Evolutionary conservation across 805 yeast species (phyloP), one percentile per base, ranked within the genome.

Genomic region (Suhomyces prunicola): DNA sequence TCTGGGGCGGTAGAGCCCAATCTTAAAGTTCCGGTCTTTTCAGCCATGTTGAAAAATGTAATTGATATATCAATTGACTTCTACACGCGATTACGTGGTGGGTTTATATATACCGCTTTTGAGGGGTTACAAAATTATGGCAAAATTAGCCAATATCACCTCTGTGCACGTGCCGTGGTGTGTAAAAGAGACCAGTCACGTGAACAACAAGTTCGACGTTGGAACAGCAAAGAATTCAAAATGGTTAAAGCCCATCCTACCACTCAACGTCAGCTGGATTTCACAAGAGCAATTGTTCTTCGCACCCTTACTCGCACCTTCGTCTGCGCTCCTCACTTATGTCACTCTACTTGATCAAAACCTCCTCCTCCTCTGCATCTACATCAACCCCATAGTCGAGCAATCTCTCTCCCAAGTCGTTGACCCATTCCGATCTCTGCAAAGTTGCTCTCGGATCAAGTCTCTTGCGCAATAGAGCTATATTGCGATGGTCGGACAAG

Each of bases 361-460:
- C 22, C 47, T 39, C 42, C 19, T 39, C 42, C 47, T 69, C 75
- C 60, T 85, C 91, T 2, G 84, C 83, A 1, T 83, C 87, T 6
- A 81, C 54, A 63, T 92, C 97, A 2, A 93, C 98, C 0, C 98
- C 98, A 66, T 83, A 92, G 68, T 90, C 97, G 40, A 79, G 80
- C 46, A 93, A 71, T 10, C 80, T 79, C 62, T 93, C 97, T n/a
- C 99, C 99, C 65, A 86, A 78, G 15, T 79, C 84, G 64, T 88
- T 90, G 52, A 68, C 70, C 96, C 96, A 92, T 42, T 81, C 74
- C 12, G 69, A 73, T 35, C 85, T 65, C 9, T 63, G 60, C 62
- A 70, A 50, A 54, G 61, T 67, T 29, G 70, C 54, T 47, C 80
- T 55, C 15, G 79, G 75, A 54, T 74, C 76, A 63, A 70, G 51